Conservation (phyloP, 768 basidiomycete genomes). For the Lentinus tigrinus region DNA sequence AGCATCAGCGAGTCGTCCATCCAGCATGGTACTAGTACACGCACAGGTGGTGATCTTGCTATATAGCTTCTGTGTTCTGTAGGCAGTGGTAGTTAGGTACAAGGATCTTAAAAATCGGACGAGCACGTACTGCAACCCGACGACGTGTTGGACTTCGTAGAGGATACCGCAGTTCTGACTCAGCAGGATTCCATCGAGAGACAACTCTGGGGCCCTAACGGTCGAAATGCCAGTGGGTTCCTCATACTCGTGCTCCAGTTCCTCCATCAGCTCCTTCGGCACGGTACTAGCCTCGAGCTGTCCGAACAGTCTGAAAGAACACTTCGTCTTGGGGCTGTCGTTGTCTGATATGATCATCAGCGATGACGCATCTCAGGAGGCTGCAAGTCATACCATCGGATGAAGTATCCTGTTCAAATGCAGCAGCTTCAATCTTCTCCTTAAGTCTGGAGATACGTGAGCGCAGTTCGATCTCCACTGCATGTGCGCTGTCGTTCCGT, state of each 20-base stretch:
- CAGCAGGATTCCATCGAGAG: constrained; percentile 62
- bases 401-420: constrained; percentile 49
- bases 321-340: constrained; percentile 48
- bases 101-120: neutral
- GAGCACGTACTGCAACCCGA: constrained; percentile 63
- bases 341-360: constrained; percentile 33
- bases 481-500: constrained; percentile 57
- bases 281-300: constrained; percentile 60
- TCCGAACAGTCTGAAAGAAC: constrained; percentile 65
- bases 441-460: constrained; percentile 58
- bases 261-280: constrained; percentile 56
- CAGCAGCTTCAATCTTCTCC: constrained; percentile 63
- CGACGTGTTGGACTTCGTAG: constrained; percentile 61
- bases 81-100: neutral
- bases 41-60: constrained; percentile 45
- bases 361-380: neutral
- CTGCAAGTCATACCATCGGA: neutral
- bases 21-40: constrained; percentile 18
- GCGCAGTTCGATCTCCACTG: constrained; percentile 59
- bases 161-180: constrained; percentile 82
- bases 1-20: neutral
- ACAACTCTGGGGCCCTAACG: constrained; percentile 51
- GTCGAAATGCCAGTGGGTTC: constrained; percentile 73
- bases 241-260: constrained; percentile 72
- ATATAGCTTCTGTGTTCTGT: constrained; percentile 38